Conservation (phyloP, 1,284 basidiomycete genomes). For the Ganoderma multipileum region DNA sequence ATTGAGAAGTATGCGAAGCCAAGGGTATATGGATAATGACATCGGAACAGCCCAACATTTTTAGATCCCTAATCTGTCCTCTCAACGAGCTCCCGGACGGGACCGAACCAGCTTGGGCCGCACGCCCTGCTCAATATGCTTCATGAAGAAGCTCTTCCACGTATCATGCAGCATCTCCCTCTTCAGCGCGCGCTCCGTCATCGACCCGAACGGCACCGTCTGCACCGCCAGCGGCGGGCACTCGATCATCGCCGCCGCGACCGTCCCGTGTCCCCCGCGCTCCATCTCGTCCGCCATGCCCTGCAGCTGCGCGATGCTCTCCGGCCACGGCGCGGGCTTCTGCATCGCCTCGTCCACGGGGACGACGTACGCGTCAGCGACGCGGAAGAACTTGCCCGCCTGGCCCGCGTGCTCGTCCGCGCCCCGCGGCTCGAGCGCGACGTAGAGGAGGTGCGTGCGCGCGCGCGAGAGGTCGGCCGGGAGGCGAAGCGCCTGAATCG, state of each 20-base stretch:
- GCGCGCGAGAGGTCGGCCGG: constrained; percentile 29
- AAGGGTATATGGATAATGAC: too few species aligned
- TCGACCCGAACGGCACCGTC: constrained; percentile 38
- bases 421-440: constrained; percentile 29
- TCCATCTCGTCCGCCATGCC: constrained; percentile 34
- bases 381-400: constrained; percentile 34
- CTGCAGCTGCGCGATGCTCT: constrained; percentile 30
- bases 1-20: too few species aligned
- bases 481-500: constrained; percentile 35
- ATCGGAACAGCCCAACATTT: too few species aligned
- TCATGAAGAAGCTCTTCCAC: constrained; percentile 35
- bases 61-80: neutral
- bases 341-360: constrained; percentile 29
- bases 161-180: constrained; percentile 15
- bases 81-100: neutral
- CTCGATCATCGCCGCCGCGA: constrained; percentile 36
- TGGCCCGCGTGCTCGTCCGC: constrained; percentile 31
- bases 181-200: constrained; percentile 22
- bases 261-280: constrained; percentile 22
- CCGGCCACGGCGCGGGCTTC: constrained; percentile 34
- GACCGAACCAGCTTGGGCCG: constrained; percentile 7
- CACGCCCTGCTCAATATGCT: constrained; percentile 31
- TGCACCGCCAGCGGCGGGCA: constrained; percentile 36
- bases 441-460: constrained; percentile 35
- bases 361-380: constrained; percentile 30